phyloP scores from a whole-genome alignment of 2,329 filamentous ascomycete genomes.

The Myriosclerotinia scirpicola region DNA sequence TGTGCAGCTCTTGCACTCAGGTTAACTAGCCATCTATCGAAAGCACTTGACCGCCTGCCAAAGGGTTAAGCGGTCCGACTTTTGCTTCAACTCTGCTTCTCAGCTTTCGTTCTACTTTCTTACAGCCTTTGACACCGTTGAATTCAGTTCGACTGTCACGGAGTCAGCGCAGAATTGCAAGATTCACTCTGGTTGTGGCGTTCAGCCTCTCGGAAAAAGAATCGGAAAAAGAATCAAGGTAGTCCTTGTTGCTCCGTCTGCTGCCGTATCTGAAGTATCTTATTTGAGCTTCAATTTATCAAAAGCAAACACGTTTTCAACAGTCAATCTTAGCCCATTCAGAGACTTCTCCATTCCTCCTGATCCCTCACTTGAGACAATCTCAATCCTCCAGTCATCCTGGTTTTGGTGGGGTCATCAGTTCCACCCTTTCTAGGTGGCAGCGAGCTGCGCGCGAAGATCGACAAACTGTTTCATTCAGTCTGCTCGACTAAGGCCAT shows the following conservation, averaged over 20 bases:
- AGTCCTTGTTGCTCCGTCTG: conserved; percentile 4
- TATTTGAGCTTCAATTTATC: not conserved
- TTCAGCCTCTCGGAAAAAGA: not conserved
- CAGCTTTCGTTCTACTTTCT: conserved; percentile 2
- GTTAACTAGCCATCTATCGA: not conserved
- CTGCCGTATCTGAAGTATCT: not conserved
- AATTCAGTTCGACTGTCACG: not conserved
- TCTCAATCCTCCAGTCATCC: not conserved
- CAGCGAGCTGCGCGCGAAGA: conserved; percentile 8
- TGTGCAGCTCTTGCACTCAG: not conserved
- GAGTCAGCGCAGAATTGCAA: not conserved
- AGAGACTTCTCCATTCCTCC: not conserved
- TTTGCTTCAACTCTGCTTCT: not conserved
- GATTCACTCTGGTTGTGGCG: not conserved
- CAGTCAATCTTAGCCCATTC: not conserved
- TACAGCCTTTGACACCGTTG: not conserved
- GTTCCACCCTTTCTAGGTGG: not conserved
- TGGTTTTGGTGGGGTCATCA: not conserved
- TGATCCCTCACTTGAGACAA: not conserved
- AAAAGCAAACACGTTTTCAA: not conserved
- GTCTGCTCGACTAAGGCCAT: not conserved
- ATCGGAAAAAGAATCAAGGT: not conserved
- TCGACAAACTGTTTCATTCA: not conserved
- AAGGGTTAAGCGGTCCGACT: not conserved
- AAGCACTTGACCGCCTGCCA: not conserved